phyloP scores from a whole-genome alignment of 208 protist genomes.

The Porcisia hertigi region DNA sequence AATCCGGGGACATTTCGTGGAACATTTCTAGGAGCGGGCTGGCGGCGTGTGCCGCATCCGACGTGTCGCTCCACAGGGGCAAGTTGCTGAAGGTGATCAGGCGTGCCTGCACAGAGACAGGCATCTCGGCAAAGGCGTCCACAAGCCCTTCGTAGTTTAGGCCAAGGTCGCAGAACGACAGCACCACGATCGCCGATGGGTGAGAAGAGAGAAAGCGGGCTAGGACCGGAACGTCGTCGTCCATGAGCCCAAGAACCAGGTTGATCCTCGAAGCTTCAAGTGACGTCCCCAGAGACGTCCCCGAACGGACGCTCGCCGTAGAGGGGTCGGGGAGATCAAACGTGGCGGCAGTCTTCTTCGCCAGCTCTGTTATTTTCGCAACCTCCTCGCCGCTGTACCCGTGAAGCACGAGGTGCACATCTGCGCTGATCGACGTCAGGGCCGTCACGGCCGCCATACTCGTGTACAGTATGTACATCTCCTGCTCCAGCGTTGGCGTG shows the following conservation, averaged over 20 bases:
- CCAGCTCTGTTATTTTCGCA: no score
- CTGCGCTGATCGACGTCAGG: not conserved
- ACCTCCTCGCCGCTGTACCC: slow-evolving; percentile 6
- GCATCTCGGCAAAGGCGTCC: slow-evolving; percentile 5
- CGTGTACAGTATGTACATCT: slow-evolving; percentile 41
- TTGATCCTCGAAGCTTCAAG: not conserved
- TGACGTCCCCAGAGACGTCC: not conserved
- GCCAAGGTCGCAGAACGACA: slow-evolving; percentile 43
- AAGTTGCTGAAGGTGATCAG: slow-evolving; percentile 43
- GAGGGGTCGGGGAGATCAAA: not conserved
- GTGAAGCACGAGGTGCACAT: slow-evolving; percentile 7
- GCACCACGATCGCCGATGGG: slow-evolving; percentile 17
- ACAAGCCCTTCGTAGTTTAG: slow-evolving; percentile 28
- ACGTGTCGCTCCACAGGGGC: slow-evolving; percentile 44
- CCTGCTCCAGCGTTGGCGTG: slow-evolving; percentile 52
- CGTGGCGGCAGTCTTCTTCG: slow-evolving; percentile 15
- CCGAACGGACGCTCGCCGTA: not conserved
- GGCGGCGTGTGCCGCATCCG: slow-evolving; percentile 2
- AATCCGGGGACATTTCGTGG: slow-evolving; percentile 7
- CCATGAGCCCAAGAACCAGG: slow-evolving; percentile 12
- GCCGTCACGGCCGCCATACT: not conserved
- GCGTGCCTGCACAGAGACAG: slow-evolving; percentile 32
- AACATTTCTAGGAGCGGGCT: slow-evolving; percentile 17
- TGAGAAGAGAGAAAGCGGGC: slow-evolving; percentile 27
- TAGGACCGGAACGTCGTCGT: slow-evolving; percentile 14